These are phyloP conservation scores for Hymenoscyphus linearis DNA, from an alignment of 2,329 filamentous ascomycete species.

Conservation along the genomic window DNA sequence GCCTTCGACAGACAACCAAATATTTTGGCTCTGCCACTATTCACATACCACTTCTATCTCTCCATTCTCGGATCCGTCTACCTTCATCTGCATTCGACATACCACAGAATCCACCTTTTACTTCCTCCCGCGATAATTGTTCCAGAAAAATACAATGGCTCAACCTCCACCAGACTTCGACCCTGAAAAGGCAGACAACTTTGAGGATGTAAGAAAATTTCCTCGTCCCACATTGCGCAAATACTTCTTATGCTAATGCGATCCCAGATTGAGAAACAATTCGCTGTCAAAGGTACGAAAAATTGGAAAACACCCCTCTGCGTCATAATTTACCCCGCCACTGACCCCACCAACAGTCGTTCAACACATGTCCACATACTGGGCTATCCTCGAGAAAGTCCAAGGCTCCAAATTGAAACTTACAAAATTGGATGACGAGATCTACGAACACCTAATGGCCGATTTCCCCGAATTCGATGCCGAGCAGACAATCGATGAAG, in stretches of 20 bases:
- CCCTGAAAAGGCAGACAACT: slow-evolving; percentile 61
- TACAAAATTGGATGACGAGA: slow-evolving; percentile 93
- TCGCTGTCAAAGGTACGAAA: slow-evolving; percentile 85
- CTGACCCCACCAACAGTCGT: slow-evolving; percentile 51
- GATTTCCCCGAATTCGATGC: slow-evolving; percentile 94
- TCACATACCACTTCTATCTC: background rate
- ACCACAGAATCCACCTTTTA: background rate
- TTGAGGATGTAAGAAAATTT: slow-evolving; percentile 54
- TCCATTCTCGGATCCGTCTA: background rate
- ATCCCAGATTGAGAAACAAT: slow-evolving; percentile 92
- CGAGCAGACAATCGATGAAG: slow-evolving; percentile 73
- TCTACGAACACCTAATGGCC: slow-evolving; percentile 78
- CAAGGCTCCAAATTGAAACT: slow-evolving; percentile 83
- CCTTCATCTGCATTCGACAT: background rate
- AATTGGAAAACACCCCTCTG: background rate
- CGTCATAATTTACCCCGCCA: slow-evolving; percentile 19
- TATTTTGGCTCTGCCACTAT: background rate
- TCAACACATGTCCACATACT: slow-evolving; percentile 95
- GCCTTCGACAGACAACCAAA: background rate
- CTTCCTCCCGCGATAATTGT: background rate
- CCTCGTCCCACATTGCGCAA: slow-evolving; percentile 6
- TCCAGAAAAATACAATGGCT: slow-evolving; percentile 7
- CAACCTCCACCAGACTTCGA: slow-evolving; percentile 39
- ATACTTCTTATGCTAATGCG: background rate
- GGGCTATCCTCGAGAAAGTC: slow-evolving; percentile 87